phyloP scores from a whole-genome alignment of 2,329 filamentous ascomycete species.

The Penicillium sp. region DNA sequence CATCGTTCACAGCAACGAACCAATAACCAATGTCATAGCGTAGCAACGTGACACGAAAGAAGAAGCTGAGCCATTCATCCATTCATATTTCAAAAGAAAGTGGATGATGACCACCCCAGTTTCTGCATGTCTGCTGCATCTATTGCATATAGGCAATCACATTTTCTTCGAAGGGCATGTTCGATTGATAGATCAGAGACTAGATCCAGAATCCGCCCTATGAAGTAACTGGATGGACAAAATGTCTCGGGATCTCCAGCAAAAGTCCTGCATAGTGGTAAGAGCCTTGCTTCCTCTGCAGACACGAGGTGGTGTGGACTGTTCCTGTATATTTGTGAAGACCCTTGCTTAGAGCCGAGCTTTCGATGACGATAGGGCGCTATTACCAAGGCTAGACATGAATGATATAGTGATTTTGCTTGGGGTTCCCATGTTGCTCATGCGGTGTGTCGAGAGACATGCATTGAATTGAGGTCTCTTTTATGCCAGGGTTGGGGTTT shows the following conservation, averaged over 20 bases:
- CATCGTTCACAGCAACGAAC: constrained; percentile 8
- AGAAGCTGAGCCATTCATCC: constrained; percentile 4
- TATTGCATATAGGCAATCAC: constrained; percentile 16
- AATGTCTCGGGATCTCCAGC: background rate
- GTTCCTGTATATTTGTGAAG: constrained; percentile 1
- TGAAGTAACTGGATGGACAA: background rate
- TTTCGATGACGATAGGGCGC: constrained; percentile 1
- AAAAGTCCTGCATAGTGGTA: constrained; percentile 6
- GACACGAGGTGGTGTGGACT: constrained; percentile 11
- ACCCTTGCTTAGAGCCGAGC: constrained; percentile 14
- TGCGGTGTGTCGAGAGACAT: background rate
- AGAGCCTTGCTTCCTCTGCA: constrained; percentile 12
- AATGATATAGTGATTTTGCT: background rate
- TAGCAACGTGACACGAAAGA: background rate
- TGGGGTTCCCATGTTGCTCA: background rate
- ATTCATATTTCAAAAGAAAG: background rate
- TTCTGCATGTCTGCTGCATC: constrained; percentile 9
- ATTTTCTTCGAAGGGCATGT: background rate
- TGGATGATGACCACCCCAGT: constrained; percentile 4
- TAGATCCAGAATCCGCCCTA: background rate
- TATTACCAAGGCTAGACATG: background rate
- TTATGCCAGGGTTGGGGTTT: background rate
- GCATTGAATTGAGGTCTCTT: background rate
- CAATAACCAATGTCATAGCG: background rate
- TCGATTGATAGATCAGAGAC: background rate